Percentiles rank a stretch among this genome's conserved stretches.
These are phyloP conservation scores for Penicillium sp. DNA, from an alignment of 2,329 filamentous ascomycete genomes.

Conservation along the genomic window DNA sequence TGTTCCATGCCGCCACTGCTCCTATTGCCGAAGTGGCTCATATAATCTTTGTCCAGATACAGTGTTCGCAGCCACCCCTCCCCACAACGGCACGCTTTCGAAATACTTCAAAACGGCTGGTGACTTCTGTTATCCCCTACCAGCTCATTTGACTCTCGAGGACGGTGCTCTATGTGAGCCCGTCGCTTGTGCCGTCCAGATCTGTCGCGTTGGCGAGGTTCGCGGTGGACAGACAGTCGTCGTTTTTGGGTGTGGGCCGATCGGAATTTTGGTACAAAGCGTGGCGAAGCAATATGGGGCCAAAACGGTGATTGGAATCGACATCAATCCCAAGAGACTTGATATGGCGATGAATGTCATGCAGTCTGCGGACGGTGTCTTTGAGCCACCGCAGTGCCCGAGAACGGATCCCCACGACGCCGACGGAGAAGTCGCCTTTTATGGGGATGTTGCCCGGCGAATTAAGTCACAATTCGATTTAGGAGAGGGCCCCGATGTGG, in stretches of 20 bases:
- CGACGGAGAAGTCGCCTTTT: background rate
- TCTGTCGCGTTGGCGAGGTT: constrained; percentile 46
- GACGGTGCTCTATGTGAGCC: constrained; percentile 59
- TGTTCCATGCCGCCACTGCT: constrained; percentile 40
- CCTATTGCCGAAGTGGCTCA: constrained; percentile 25
- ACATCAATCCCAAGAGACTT: constrained; percentile 46
- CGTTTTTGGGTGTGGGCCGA: constrained; percentile 54
- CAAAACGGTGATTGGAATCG: constrained; percentile 50
- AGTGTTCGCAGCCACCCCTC: constrained; percentile 54
- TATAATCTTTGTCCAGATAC: constrained; percentile 34
- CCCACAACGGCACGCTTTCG: constrained; percentile 52
- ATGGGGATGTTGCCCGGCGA: constrained; percentile 39
- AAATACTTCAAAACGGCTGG: constrained; percentile 53
- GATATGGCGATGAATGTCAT: constrained; percentile 39
- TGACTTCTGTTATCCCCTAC: constrained; percentile 53
- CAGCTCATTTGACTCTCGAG: constrained; percentile 49
- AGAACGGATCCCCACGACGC: background rate
- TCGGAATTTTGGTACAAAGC: constrained; percentile 51
- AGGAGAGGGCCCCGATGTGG: constrained; percentile 52
- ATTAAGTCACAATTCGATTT: constrained; percentile 45
- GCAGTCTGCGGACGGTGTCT: constrained; percentile 44
- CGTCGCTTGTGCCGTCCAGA: constrained; percentile 54
- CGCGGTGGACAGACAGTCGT: constrained; percentile 47
- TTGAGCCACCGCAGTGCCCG: constrained; percentile 35
- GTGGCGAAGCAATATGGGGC: constrained; percentile 52